Percentiles rank a stretch among this genome's conserved stretches.
These are phyloP conservation scores for Ustilaginoidea virens DNA, from an alignment of 2,329 filamentous ascomycete genomes.

Conservation along the genomic window DNA sequence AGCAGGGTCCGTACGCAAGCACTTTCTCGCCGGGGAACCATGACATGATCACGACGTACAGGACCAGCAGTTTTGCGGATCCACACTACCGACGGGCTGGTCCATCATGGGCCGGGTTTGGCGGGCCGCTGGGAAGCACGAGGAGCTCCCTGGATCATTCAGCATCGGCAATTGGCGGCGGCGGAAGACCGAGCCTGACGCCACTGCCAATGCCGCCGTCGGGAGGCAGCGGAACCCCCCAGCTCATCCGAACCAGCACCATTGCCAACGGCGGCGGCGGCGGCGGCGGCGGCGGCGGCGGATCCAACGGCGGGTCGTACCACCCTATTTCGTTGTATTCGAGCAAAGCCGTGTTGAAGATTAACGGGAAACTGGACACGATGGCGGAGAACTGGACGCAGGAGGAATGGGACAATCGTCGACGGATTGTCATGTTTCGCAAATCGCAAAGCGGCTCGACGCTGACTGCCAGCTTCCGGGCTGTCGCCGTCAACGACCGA, in stretches of 20 bases:
- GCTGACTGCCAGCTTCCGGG: constrained; percentile 64
- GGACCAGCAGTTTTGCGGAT: constrained; percentile 35
- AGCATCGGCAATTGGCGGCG: constrained; percentile 23
- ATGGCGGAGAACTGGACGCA: constrained; percentile 76
- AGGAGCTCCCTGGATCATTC: constrained; percentile 27
- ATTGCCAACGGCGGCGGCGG: constrained; percentile 22
- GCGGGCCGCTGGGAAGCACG: constrained; percentile 22
- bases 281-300: constrained; percentile 21
- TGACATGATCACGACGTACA: constrained; percentile 41
- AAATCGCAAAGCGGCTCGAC: constrained; percentile 70
- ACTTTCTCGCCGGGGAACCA: constrained; percentile 25
- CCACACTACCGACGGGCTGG: constrained; percentile 26
- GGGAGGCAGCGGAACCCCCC: constrained; percentile 21
- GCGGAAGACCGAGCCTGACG: constrained; percentile 27
- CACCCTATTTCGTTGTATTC: constrained; percentile 72
- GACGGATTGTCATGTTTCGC: constrained; percentile 78
- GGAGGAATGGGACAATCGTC: constrained; percentile 65
- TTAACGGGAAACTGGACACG: constrained; percentile 67
- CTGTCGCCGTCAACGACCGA: constrained; percentile 65
- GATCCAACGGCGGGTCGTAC: constrained; percentile 32
- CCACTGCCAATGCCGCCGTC: constrained; percentile 32
- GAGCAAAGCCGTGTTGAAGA: constrained; percentile 70
- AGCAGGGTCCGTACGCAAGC: constrained; percentile 22
- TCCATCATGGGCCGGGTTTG: constrained; percentile 27
- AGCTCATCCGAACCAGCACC: constrained; percentile 41